phyloP scores from a whole-genome alignment of 805 yeast species.

The Cephaloascus fragrans region DNA sequence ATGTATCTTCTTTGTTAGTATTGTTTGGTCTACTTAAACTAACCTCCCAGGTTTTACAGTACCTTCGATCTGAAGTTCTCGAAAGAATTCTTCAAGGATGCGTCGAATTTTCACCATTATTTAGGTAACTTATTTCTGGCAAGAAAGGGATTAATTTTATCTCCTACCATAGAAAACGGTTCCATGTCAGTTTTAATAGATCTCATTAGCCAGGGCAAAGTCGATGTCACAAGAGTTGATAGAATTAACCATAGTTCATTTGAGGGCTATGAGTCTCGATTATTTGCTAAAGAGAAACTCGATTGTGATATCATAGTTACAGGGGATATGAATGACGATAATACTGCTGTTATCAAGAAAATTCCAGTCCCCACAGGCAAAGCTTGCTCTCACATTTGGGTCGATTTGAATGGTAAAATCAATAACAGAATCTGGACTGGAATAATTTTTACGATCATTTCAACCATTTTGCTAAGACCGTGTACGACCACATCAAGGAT shows the following conservation, averaged over 20 bases:
- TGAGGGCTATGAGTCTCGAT: slow-evolving; percentile 66
- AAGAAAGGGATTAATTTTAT: slow-evolving; percentile 43
- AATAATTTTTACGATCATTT: slow-evolving; percentile 35
- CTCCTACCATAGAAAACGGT: slow-evolving; percentile 50
- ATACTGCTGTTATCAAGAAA: slow-evolving; percentile 6
- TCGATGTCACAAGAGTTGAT: slow-evolving; percentile 45
- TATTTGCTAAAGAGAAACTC: slow-evolving; percentile 55
- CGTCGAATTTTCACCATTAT: slow-evolving; percentile 34
- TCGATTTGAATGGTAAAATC: slow-evolving; percentile 53
- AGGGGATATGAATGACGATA: slow-evolving; percentile 5
- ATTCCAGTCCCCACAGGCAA: slow-evolving; percentile 46
- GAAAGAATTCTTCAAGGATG: slow-evolving; percentile 28
- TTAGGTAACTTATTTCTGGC: slow-evolving; percentile 29
- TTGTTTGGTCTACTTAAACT: too few species aligned
- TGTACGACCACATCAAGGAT: slow-evolving; percentile 29
- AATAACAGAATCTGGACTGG: slow-evolving; percentile 52
- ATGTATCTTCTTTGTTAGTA: not conserved
- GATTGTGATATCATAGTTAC: slow-evolving; percentile 53
- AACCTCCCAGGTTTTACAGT: slow-evolving; percentile 19
- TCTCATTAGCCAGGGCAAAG: slow-evolving; percentile 29
- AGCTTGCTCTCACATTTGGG: slow-evolving; percentile 66
- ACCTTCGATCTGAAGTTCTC: slow-evolving; percentile 28
- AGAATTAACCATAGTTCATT: slow-evolving; percentile 36
- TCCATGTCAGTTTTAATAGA: slow-evolving; percentile 56
- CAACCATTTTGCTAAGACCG: slow-evolving; percentile 41